These are phyloP conservation scores for Nitzschia inconspicua DNA, from an alignment of 108 stramenopile genomes.

Conservation along the genomic window DNA sequence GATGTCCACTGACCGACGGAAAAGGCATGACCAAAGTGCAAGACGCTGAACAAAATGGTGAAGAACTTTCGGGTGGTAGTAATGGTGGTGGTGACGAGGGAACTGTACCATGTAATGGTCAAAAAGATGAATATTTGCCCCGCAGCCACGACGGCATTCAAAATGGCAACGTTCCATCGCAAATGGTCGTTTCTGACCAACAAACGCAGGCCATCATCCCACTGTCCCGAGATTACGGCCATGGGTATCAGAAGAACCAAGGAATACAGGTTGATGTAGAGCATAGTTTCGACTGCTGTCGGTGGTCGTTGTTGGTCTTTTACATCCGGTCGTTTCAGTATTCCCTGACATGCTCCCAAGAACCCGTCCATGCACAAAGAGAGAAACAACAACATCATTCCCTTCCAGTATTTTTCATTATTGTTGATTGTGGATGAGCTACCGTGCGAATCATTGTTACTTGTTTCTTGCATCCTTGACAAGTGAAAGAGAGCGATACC, in stretches of 20 bases:
- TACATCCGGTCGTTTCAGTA: conserved; percentile 42
- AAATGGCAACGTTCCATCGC: conserved; percentile 22
- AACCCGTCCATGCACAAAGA: conserved; percentile 77
- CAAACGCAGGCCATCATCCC: conserved; percentile 41
- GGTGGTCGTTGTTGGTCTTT: conserved; percentile 46
- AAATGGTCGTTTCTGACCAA: conserved; percentile 21
- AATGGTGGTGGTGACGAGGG: conserved; percentile 89
- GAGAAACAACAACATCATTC: conserved; percentile 53
- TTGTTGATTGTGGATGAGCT: not conserved
- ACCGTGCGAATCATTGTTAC: not conserved
- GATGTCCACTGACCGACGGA: conserved; percentile 71
- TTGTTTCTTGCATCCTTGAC: conserved; percentile 36
- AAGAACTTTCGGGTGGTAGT: conserved; percentile 97
- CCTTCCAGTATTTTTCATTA: conserved; percentile 48
- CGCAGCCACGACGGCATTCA: conserved; percentile 67
- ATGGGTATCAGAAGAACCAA: conserved; percentile 61
- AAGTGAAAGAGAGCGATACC: conserved; percentile 80
- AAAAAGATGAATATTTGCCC: conserved; percentile 97
- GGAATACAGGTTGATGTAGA: conserved; percentile 73
- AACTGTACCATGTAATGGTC: conserved; percentile 86
- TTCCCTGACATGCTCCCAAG: conserved; percentile 69
- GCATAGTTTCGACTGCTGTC: conserved; percentile 81
- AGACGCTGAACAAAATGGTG: conserved; percentile 86
- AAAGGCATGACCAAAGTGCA: conserved; percentile 88
- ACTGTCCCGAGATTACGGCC: conserved; percentile 56